phyloP scores from a whole-genome alignment of 1,139 yeast species.

The Kodamaea suecica region DNA sequence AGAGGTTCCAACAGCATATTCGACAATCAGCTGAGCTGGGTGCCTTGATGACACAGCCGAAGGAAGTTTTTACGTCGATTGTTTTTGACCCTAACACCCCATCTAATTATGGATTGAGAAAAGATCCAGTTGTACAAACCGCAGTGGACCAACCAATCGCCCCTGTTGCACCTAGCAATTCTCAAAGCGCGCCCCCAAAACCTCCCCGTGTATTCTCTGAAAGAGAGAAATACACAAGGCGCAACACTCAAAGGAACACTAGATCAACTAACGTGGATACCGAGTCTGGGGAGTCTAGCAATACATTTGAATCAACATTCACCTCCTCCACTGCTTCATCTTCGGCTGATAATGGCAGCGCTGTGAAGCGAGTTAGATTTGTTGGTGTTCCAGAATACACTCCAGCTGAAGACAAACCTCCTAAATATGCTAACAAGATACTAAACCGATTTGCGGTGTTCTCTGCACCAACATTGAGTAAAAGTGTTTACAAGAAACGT shows the following conservation, averaged over 20 bases:
- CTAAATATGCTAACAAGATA: conserved; percentile 45
- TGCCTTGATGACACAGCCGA: conserved; percentile 37
- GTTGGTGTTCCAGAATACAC: conserved; percentile 51
- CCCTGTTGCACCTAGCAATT: conserved; percentile 3
- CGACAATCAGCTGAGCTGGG: conserved; percentile 42
- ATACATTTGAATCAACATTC: conserved; percentile 9
- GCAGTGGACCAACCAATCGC: conserved; percentile 5
- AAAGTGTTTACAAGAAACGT: conserved; percentile 28
- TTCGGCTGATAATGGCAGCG: conserved; percentile 7
- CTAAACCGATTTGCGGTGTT: conserved; percentile 46
- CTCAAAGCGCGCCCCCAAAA: conserved; percentile 11
- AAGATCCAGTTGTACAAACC: conserved; percentile 10
- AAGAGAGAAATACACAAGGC: conserved; percentile 33
- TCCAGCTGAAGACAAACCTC: conserved; percentile 56
- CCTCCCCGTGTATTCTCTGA: conserved; percentile 3
- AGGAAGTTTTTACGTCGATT: conserved; percentile 34
- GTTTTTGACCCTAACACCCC: conserved; percentile 44
- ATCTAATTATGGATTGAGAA: conserved; percentile 25
- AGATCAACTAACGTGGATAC: conserved; percentile 16
- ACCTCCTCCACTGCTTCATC: conserved; percentile 14
- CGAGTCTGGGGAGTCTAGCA: conserved; percentile 9
- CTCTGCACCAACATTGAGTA: conserved; percentile 22
- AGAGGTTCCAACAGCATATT: conserved; percentile 40
- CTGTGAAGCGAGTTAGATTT: conserved; percentile 46
- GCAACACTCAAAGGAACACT: conserved; percentile 34